Base-by-base conservation (phyloP, 495 filamentous ascomycete genomes). In the Penicillium argentinense region DNA sequence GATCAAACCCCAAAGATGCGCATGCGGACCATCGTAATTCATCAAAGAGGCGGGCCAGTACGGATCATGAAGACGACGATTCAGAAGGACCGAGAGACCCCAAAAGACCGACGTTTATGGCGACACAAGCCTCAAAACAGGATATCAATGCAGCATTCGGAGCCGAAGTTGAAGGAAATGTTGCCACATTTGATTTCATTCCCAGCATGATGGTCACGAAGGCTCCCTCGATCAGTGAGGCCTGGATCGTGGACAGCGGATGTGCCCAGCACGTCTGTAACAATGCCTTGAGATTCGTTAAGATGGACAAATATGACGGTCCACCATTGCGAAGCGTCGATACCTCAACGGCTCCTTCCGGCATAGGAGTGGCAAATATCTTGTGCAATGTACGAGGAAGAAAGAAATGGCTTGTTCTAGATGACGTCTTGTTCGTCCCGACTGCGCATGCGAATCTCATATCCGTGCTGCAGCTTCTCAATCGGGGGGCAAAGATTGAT, bases 211-310 rank as follows among this genome's bases (percentile, higher is more conserved):
- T 50, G 30, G 47, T 39, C 4, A 50, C 14, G 21, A 50, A 44
- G 21, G 28, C 47, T 24, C 39, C 29, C 19, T 50, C 47, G 3
- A 38, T 50, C 39, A 39, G 41, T 43, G 30, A 50, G 33, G 47
- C 39, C 4, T 50, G 47, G 47, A 50, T 50, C 41, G 30, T 50
- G 9, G 47, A 50, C 25, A 50, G 47, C 44, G 47, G 47, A 44
- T 50, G 47, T 14, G 47, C 47, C 44, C 22, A 50, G 21, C 39
- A 50, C 21, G 39, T 50, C 28, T 50, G 39, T 30, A 50, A 50
- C 38, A 44, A n/a, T 21, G 39, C 39, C 47, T 39, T 25, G n/a
- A 49, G 38, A 16, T 49, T 49, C 36, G 37, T 49, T 4, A n/a
- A 49, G 14, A 49, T 49, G 46, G 27, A 24, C 17, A 39, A 50